Conservation (phyloP, 83 land plant genomes). For the Larix sibirica region DNA sequence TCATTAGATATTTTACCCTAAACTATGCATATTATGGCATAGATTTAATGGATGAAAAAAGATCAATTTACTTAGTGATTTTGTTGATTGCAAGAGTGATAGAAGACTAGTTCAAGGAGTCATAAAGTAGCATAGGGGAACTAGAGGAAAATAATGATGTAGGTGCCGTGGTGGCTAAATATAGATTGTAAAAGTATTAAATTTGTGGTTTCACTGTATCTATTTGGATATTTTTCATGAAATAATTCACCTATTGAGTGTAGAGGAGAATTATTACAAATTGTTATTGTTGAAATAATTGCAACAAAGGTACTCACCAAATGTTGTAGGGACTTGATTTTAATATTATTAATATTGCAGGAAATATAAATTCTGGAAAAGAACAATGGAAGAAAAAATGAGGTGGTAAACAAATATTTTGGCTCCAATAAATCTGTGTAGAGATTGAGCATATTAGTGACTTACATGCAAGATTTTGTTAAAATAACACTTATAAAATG, state of each 20-base stretch:
- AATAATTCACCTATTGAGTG: background rate
- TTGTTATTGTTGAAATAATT: background rate
- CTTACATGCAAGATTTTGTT: too few relatives aligned
- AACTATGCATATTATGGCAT: background rate
- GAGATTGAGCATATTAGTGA: too few relatives aligned
- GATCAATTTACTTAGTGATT: background rate
- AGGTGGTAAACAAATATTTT: too few relatives aligned
- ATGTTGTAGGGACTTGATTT: background rate
- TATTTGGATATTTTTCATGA: background rate
- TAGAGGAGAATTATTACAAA: too few relatives aligned
- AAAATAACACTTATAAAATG: too few relatives aligned
- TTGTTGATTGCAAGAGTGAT: slow-evolving; percentile 70
- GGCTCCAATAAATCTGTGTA: too few relatives aligned
- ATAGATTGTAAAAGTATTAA: slow-evolving; percentile 42
- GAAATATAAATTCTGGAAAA: background rate
- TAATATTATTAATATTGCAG: background rate
- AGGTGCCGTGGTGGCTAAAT: slow-evolving; percentile 41
- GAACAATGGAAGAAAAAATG: too few relatives aligned
- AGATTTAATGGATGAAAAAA: background rate
- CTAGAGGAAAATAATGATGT: slow-evolving; percentile 19
- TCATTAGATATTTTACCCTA: background rate
- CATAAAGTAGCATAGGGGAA: slow-evolving; percentile 28
- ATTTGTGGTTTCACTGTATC: background rate
- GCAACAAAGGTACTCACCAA: background rate
- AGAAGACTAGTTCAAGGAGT: slow-evolving; percentile 84